These are phyloP conservation scores for Euphrasia arctica DNA, from an alignment of 305 asterid species.

Conservation along the genomic window DNA sequence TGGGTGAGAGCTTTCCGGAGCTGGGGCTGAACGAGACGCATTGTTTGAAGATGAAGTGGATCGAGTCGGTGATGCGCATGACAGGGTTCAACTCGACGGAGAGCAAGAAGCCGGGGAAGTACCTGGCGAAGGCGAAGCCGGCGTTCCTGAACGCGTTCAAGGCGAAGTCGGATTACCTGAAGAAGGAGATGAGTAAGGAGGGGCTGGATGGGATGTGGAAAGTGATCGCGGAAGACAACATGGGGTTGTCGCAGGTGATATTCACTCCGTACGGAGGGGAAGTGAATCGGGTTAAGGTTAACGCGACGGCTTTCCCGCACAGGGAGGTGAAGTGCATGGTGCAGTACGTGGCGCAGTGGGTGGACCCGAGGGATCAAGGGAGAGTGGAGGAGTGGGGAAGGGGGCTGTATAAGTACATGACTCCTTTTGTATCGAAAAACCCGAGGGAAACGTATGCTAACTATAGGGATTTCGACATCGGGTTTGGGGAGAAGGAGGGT, in stretches of 20 bases:
- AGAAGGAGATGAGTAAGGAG: conserved; percentile 53
- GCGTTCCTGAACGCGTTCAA: conserved; percentile 68
- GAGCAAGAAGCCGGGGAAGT: conserved; percentile 36
- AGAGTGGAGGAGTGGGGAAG: conserved; percentile 51
- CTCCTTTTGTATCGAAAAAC: conserved; percentile 39
- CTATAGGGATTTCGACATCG: conserved; percentile 65
- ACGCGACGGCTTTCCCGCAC: conserved; percentile 59
- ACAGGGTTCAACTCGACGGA: conserved; percentile 47
- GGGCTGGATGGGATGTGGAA: conserved; percentile 43
- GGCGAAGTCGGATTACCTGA: conserved; percentile 63
- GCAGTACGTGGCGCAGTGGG: conserved; percentile 48
- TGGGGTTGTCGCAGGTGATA: conserved; percentile 38
- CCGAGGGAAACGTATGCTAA: conserved; percentile 77
- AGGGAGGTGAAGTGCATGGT: conserved; percentile 43
- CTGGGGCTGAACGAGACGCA: conserved; percentile 46
- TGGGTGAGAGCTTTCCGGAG: conserved; percentile 56
- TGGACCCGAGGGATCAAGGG: conserved; percentile 35
- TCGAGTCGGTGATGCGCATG: conserved; percentile 53
- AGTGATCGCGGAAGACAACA: conserved; percentile 40
- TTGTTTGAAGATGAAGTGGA: conserved; percentile 70
- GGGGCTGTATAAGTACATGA: conserved; percentile 49
- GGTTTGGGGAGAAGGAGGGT: conserved; percentile 25
- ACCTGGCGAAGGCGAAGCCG: conserved; percentile 55
- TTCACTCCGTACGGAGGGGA: conserved; percentile 59
- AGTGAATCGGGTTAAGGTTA: conserved; percentile 49